phyloP scores from a whole-genome alignment of 169 alveolate genomes.

The Plasmodium fragile region DNA sequence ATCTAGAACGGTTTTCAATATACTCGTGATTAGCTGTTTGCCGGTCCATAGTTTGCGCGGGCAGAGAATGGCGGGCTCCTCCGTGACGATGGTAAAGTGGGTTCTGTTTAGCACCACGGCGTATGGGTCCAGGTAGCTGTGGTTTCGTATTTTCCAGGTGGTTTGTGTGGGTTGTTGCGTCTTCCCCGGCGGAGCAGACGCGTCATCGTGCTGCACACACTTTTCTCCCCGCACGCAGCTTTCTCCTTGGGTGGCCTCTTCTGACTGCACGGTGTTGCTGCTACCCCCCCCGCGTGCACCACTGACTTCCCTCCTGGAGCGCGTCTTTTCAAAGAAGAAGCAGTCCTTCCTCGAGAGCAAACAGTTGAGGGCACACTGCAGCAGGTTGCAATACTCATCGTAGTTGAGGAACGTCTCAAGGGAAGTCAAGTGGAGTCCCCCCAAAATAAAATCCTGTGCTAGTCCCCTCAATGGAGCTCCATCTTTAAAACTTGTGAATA shows the following conservation, averaged over 20 bases:
- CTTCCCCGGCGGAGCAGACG: too few species aligned
- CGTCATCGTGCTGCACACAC: too few species aligned
- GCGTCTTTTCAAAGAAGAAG: slow-evolving; percentile 5
- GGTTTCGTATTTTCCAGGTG: slow-evolving; percentile 12
- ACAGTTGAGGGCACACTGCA: slow-evolving; percentile 79
- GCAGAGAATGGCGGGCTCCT: slow-evolving; percentile 94
- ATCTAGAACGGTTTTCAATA: slow-evolving; percentile 87
- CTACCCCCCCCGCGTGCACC: background rate
- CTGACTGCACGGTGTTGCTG: background rate
- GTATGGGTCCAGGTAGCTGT: slow-evolving; percentile 56
- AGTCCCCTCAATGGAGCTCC: slow-evolving; percentile 99
- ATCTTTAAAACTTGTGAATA: slow-evolving; percentile 96
- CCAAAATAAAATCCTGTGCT: slow-evolving; percentile 96
- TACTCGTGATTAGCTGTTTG: slow-evolving; percentile 92
- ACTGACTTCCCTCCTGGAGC: too few species aligned
- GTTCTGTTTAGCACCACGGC: slow-evolving; percentile 23
- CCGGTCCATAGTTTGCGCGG: slow-evolving; percentile 98
- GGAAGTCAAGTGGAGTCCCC: slow-evolving; percentile 95
- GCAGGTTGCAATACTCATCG: slow-evolving; percentile 91
- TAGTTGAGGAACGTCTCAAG: slow-evolving; percentile 94
- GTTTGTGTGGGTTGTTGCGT: background rate
- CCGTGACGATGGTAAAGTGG: slow-evolving; percentile 75
- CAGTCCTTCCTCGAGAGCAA: slow-evolving; percentile 41
- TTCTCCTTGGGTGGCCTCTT: too few species aligned
- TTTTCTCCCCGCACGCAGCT: too few species aligned